These are phyloP conservation scores for Macaranga tanarius DNA, from an alignment of 441 rosid genomes.

Conservation along the genomic window DNA sequence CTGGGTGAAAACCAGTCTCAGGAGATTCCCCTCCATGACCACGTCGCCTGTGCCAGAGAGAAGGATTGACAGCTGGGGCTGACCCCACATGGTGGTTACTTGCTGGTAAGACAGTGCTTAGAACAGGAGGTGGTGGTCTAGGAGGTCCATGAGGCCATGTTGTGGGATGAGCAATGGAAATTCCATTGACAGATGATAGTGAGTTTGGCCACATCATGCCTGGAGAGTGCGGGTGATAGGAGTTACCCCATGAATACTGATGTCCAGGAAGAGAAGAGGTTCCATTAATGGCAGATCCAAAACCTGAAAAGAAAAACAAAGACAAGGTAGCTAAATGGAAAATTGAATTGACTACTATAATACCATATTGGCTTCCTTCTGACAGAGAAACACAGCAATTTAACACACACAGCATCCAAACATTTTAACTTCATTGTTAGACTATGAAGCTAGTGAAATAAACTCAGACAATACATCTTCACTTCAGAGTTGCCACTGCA, in stretches of 20 bases:
- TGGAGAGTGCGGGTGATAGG: constrained; percentile 40
- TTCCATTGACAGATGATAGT: constrained; percentile 49
- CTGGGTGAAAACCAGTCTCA: constrained; percentile 48
- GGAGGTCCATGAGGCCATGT: constrained; percentile 46
- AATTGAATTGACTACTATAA: background rate
- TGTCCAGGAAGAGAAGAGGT: constrained; percentile 41
- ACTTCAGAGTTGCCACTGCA: constrained; percentile 8
- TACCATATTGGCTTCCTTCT: background rate
- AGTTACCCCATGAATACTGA: constrained; percentile 46
- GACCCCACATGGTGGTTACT: constrained; percentile 53
- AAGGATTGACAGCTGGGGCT: constrained; percentile 46
- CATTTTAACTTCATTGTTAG: constrained; percentile 7
- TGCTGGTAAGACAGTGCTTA: constrained; percentile 38
- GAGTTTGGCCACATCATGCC: constrained; percentile 59
- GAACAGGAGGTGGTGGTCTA: constrained; percentile 41
- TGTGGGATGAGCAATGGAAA: constrained; percentile 36
- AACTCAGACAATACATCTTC: background rate
- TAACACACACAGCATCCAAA: background rate
- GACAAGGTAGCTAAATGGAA: constrained; percentile 15
- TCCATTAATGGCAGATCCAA: constrained; percentile 43
- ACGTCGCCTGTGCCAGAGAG: constrained; percentile 55
- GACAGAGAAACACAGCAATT: background rate
- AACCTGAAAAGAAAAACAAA: constrained; percentile 37
- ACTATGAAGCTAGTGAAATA: constrained; percentile 14
- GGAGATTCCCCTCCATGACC: constrained; percentile 48